phyloP scores from a whole-genome alignment of 1,284 basidiomycete genomes.

The Amylostereum areolatum region DNA sequence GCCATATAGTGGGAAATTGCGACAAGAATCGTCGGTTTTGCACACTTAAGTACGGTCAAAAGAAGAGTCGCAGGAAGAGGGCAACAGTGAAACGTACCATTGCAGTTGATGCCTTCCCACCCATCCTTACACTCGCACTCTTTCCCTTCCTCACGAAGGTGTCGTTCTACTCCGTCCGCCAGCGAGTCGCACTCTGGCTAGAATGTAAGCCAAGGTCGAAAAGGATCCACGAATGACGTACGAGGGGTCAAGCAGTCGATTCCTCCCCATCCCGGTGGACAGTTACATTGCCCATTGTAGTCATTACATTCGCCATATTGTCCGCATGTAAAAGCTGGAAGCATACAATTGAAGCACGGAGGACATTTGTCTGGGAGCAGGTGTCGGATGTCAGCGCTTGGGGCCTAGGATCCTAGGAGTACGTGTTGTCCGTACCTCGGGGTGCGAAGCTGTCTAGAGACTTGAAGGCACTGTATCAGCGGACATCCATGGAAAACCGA shows the following conservation, averaged over 20 bases:
- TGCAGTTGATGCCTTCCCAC: slow-evolving; percentile 96
- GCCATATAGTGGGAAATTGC: slow-evolving; percentile 64
- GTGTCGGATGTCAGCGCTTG: too few relatives aligned
- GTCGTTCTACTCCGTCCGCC: slow-evolving; percentile 81
- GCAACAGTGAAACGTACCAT: slow-evolving; percentile 50
- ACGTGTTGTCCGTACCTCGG: too few relatives aligned
- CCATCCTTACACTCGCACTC: slow-evolving; percentile 88
- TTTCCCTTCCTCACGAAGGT: slow-evolving; percentile 70
- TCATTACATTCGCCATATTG: slow-evolving; percentile 83
- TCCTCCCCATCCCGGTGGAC: slow-evolving; percentile 87
- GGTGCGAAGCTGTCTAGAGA: too few relatives aligned
- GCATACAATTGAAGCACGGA: slow-evolving; percentile 82
- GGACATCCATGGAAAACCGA: too few relatives aligned
- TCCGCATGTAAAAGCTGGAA: slow-evolving; percentile 79
- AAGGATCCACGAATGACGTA: slow-evolving; percentile 29
- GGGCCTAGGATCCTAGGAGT: too few relatives aligned
- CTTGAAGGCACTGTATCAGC: too few relatives aligned
- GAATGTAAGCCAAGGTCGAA: background rate
- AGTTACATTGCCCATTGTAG: slow-evolving; percentile 88
- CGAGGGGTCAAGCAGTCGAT: slow-evolving; percentile 84
- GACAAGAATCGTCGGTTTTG: slow-evolving; percentile 73
- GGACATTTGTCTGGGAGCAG: slow-evolving; percentile 43
- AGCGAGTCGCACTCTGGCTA: slow-evolving; percentile 81
- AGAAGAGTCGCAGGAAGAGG: background rate
- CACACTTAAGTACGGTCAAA: slow-evolving; percentile 57